A percentile compares a stretch with the other conserved stretches of the same genome.
phyloP scores from a whole-genome alignment of 371 early-diverging fungal genomes.

The Rhizopus sp. region DNA sequence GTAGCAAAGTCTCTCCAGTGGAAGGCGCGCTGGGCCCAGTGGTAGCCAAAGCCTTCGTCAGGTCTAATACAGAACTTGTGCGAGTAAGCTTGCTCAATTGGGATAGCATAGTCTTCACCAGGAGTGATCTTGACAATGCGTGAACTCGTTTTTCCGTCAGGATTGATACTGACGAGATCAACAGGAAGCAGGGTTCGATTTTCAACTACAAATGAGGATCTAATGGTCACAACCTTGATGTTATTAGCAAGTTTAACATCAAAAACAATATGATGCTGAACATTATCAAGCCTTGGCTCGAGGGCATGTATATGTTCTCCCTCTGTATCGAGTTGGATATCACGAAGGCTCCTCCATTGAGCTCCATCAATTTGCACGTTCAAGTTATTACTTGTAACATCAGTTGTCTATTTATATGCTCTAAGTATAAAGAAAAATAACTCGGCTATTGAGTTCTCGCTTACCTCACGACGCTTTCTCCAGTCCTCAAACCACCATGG shows the following conservation, averaged over 20 bases:
- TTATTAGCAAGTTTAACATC: slow-evolving; percentile 85
- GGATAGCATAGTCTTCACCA: slow-evolving; percentile 82
- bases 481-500: slow-evolving; percentile 97
- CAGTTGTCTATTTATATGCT: slow-evolving; percentile 20
- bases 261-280: slow-evolving; percentile 83
- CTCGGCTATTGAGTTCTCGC: background rate
- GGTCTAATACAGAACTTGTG: slow-evolving; percentile 83
- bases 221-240: slow-evolving; percentile 91
- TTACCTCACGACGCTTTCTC: slow-evolving; percentile 86
- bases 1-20: slow-evolving; percentile 70
- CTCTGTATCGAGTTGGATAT: slow-evolving; percentile 86
- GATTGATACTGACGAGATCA: slow-evolving; percentile 79
- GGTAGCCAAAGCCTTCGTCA: slow-evolving; percentile 79
- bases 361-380: slow-evolving; percentile 83
- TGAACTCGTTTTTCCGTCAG: slow-evolving; percentile 56
- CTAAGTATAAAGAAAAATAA: background rate
- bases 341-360: slow-evolving; percentile 89
- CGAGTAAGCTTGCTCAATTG: slow-evolving; percentile 82
- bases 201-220: slow-evolving; percentile 80
- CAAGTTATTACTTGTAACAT: slow-evolving; percentile 63
- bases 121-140: slow-evolving; percentile 62
- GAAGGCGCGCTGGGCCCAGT: slow-evolving; percentile 69
- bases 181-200: slow-evolving; percentile 81
- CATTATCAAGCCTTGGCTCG: slow-evolving; percentile 75
- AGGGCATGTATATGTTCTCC: slow-evolving; percentile 77